These are phyloP conservation scores for Citrullus colocynthis DNA, from an alignment of 306 rosid species.

Conservation along the genomic window DNA sequence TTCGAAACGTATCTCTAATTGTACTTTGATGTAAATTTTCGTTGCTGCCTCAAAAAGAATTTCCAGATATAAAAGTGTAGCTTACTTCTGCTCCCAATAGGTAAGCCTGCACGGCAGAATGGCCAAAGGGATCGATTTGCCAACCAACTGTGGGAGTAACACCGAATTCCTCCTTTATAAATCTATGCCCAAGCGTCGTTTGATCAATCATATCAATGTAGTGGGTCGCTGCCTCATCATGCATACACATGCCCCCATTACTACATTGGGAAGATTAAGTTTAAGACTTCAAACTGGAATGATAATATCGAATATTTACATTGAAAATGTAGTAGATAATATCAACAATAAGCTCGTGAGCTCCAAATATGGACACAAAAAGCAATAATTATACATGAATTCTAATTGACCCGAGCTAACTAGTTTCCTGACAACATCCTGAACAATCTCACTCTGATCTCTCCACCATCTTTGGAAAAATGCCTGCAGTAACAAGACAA, in stretches of 20 bases:
- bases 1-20: neutral
- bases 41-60: neutral
- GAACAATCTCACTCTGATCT: conserved; percentile 47
- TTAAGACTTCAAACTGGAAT: neutral
- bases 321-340: neutral
- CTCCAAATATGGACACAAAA: neutral
- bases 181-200: conserved; percentile 31
- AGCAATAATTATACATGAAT: conserved; percentile 40
- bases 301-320: neutral
- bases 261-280: conserved; percentile 24
- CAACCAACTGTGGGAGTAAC: conserved; percentile 45
- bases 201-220: conserved; percentile 67
- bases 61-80: neutral
- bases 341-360: neutral
- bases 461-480: conserved; percentile 97
- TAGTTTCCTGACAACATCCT: conserved; percentile 43
- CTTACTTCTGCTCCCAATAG: conserved; percentile 44
- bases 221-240: conserved; percentile 81
- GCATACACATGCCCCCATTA: conserved; percentile 97
- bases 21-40: neutral
- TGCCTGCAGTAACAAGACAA: conserved; percentile 37
- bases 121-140: conserved; percentile 59
- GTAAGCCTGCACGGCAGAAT: conserved; percentile 52
- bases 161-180: conserved; percentile 23
- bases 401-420: conserved; percentile 80